Conservation (phyloP, 768 basidiomycete species). For the Lactarius tabidus region DNA sequence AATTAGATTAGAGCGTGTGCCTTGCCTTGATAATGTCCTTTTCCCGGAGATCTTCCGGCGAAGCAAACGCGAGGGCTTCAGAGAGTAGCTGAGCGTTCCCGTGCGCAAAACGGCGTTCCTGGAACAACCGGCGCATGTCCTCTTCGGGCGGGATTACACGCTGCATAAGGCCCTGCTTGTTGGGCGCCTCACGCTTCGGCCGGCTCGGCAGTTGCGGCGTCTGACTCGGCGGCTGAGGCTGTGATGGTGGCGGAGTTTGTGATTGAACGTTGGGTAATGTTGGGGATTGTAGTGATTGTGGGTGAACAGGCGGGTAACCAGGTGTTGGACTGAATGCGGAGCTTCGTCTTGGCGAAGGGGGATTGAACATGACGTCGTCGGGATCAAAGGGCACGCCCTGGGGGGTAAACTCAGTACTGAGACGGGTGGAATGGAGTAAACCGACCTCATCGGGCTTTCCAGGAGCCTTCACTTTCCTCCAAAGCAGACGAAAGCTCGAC, state of each 20-base stretch:
- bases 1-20: constrained; percentile 27
- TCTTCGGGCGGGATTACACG: constrained; percentile 71
- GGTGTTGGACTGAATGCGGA: constrained; percentile 31
- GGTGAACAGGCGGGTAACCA: constrained; percentile 17
- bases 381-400: constrained; percentile 75
- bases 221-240: constrained; percentile 5
- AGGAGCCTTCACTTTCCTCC: constrained; percentile 73
- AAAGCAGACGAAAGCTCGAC: constrained; percentile 60
- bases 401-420: not conserved
- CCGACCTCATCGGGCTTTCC: constrained; percentile 79
- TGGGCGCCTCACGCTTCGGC: constrained; percentile 28
- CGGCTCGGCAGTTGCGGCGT: not conserved
- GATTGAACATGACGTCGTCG: constrained; percentile 77
- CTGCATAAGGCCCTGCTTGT: constrained; percentile 27
- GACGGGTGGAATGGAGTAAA: constrained; percentile 12
- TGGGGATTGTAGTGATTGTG: constrained; percentile 7
- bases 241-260: constrained; percentile 9
- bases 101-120: constrained; percentile 80
- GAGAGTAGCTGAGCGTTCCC: constrained; percentile 75
- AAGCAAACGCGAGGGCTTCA: constrained; percentile 64
- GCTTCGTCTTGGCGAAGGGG: constrained; percentile 44
- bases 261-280: not conserved
- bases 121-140: constrained; percentile 75
- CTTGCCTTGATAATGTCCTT: constrained; percentile 63
- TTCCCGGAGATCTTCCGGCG: constrained; percentile 61